Evolutionary conservation across 169 alveolate species (phyloP), one percentile per base, ranked within the genome.

Genomic region (Theileria parva): DNA sequence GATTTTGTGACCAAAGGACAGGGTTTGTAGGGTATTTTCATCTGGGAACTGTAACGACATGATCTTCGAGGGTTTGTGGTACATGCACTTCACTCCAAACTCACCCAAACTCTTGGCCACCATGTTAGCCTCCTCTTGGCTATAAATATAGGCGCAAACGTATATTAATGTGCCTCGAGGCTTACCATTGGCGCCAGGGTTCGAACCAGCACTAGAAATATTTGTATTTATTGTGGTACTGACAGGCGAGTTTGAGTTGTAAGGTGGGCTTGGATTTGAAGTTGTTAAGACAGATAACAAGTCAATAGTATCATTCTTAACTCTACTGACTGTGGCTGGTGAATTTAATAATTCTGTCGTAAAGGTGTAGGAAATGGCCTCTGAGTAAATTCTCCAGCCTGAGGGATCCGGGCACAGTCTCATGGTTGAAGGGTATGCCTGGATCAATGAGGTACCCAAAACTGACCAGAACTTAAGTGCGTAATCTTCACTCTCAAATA

Each of bases 311-410:
- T 74, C 77, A 37, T 80, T 67, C 67, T 65, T 59, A 17, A 21
- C 72, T n/a, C 21, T 23, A 37, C 13, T 19, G 6, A 30, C 44
- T 34, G 48, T 55, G 27, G 65, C 28, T 23, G 71, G 53, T 15
- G 63, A 44, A 30, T 23, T 32, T 4, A 85, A 17, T 0, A 51
- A 50, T 21, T 85, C 91, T 8, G 28, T 51, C 21, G 77, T 19
- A 57, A 85, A 85, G 55, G 75, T 70, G n/a, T 63, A 74, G 15
- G 91, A 53, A n/a, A 85, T 27, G 11, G 91, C 91, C 74, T 85
- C 91, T 1, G 91, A 68, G 74, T 77, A 85, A 4, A 85, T 78
- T 21, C 91, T 75, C 91, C 86, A 85, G 39, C 91, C 91, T n/a
- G 87, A 77, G 9, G 91, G 91, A 60, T 85, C 91, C 7, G 91